These are phyloP conservation scores for Mycena rosella DNA, from an alignment of 768 basidiomycete species.

Conservation along the genomic window DNA sequence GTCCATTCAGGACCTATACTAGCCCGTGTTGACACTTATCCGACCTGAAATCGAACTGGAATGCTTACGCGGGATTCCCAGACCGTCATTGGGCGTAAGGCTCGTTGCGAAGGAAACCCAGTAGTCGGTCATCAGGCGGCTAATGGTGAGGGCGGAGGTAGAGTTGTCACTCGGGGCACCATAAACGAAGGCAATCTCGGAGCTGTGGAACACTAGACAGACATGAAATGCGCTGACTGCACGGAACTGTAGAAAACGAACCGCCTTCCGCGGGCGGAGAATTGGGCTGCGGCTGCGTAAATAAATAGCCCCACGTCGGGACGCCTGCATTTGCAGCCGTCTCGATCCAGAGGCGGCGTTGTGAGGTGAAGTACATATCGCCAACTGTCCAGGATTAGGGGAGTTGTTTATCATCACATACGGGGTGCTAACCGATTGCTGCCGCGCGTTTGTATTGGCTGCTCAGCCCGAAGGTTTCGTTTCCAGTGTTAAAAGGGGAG, in stretches of 20 bases:
- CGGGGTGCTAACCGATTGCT: constrained; percentile 19
- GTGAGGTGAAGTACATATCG: constrained; percentile 37
- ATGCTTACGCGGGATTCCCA: too few relatives aligned
- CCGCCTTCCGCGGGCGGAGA: constrained; percentile 46
- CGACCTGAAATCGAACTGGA: too few relatives aligned
- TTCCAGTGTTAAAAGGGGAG: constrained; percentile 57
- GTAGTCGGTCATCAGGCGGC: too few relatives aligned
- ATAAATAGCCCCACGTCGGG: constrained; percentile 53
- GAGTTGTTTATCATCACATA: background rate
- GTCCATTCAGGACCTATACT: too few relatives aligned
- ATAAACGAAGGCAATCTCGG: too few relatives aligned
- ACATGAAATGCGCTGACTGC: background rate
- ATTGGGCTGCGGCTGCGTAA: constrained; percentile 48
- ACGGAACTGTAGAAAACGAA: constrained; percentile 38
- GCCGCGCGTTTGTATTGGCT: constrained; percentile 54
- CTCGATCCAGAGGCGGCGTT: constrained; percentile 50
- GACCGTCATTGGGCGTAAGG: too few relatives aligned
- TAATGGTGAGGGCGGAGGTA: too few relatives aligned
- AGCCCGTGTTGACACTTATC: too few relatives aligned
- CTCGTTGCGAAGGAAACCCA: too few relatives aligned
- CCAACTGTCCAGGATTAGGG: constrained; percentile 34
- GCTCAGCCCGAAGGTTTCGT: constrained; percentile 59
- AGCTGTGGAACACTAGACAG: too few relatives aligned
- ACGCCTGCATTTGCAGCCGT: constrained; percentile 49
- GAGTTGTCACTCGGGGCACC: too few relatives aligned